phyloP scores from a whole-genome alignment of 2,329 filamentous ascomycete species.

The Fusarium nanum region DNA sequence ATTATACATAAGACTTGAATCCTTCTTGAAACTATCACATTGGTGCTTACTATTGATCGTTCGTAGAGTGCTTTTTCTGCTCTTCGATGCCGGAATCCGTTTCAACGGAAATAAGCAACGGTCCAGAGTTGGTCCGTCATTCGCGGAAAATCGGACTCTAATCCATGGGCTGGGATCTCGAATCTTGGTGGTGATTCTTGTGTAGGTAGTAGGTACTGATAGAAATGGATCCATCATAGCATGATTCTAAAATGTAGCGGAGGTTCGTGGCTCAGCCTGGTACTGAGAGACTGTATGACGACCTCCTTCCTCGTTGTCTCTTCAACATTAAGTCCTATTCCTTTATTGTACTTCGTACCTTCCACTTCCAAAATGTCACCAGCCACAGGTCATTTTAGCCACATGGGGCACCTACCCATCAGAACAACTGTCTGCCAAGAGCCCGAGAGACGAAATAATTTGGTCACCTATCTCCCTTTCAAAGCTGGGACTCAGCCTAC shows the following conservation, averaged over 20 bases:
- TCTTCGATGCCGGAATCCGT: background rate
- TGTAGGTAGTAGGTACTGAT: background rate
- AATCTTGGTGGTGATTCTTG: background rate
- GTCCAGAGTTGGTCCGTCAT: conserved; percentile 17
- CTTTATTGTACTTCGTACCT: background rate
- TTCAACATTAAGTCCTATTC: background rate
- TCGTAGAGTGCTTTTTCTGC: background rate
- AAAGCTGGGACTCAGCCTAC: background rate
- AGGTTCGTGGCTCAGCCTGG: background rate
- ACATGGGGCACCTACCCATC: background rate
- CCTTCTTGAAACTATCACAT: background rate
- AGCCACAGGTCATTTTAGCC: background rate
- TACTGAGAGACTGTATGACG: background rate
- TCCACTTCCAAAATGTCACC: background rate
- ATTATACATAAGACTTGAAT: background rate
- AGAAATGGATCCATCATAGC: background rate
- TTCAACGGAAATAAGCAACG: conserved; percentile 17
- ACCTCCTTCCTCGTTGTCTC: background rate
- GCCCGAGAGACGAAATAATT: background rate
- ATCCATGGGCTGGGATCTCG: background rate
- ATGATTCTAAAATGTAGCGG: background rate
- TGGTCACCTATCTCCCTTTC: background rate
- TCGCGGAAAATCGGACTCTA: background rate
- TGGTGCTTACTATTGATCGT: background rate
- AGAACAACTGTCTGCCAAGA: background rate